These are phyloP conservation scores for Talaromyces sp. DNA, from an alignment of 2,329 filamentous ascomycete genomes.

Conservation along the genomic window DNA sequence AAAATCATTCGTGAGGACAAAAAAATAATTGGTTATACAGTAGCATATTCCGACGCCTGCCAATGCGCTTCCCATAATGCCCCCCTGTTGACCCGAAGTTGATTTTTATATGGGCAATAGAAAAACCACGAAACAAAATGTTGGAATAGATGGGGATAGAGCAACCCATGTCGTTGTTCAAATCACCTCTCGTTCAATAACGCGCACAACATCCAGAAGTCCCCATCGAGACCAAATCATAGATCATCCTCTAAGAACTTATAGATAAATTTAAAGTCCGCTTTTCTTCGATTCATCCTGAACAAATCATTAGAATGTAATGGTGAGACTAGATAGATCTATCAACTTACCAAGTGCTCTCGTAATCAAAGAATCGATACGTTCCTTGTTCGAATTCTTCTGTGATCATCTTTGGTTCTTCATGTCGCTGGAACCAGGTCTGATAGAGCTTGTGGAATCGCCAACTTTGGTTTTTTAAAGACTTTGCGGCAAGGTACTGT, in stretches of 20 bases:
- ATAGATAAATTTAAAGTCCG: slow-evolving; percentile 97
- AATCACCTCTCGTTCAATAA: slow-evolving; percentile 4
- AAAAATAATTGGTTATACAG: slow-evolving; percentile 8
- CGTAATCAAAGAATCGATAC: slow-evolving; percentile 98
- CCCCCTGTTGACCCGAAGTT: slow-evolving; percentile 3
- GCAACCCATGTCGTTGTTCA: not conserved
- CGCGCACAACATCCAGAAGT: not conserved
- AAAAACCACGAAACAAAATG: slow-evolving; percentile 9
- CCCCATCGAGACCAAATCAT: slow-evolving; percentile 33
- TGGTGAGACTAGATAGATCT: not conserved
- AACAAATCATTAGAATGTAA: slow-evolving; percentile 18
- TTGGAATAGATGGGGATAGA: not conserved
- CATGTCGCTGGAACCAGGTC: slow-evolving; percentile 98
- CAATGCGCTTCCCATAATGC: slow-evolving; percentile 13
- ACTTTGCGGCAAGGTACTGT: slow-evolving; percentile 91
- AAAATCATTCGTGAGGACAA: not conserved
- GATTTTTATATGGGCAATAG: slow-evolving; percentile 4
- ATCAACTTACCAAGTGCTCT: slow-evolving; percentile 84
- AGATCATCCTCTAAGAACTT: slow-evolving; percentile 96
- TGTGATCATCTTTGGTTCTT: slow-evolving; percentile 97
- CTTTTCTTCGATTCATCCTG: slow-evolving; percentile 98
- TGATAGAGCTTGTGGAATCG: slow-evolving; percentile 99
- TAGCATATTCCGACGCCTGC: slow-evolving; percentile 11
- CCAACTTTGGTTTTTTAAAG: slow-evolving; percentile 98
- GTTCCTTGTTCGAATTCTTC: slow-evolving; percentile 99